Evolutionary conservation across 2,329 filamentous ascomycete species (phyloP).

Genomic region (Chrysosporium queenslandicum): DNA sequence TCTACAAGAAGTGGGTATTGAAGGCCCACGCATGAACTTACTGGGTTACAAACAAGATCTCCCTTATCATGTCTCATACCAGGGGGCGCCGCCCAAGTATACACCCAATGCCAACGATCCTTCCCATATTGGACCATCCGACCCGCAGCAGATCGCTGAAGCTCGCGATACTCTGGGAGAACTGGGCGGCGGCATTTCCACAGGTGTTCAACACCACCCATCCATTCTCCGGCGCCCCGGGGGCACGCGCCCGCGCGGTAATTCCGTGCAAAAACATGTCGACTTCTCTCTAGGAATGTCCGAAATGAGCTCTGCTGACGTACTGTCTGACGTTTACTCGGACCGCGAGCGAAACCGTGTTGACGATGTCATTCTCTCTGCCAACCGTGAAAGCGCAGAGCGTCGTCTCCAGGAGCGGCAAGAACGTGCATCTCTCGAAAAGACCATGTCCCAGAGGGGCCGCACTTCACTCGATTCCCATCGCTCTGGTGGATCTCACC

Average conservation of each 20-base stretch:
- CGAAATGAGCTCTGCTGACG: slow-evolving; percentile 47
- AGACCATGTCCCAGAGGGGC: slow-evolving; percentile 20
- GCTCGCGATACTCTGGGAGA: slow-evolving; percentile 25
- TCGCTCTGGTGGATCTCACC: slow-evolving; percentile 19
- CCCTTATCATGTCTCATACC: slow-evolving; percentile 54
- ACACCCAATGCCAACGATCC: slow-evolving; percentile 36
- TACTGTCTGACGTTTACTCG: slow-evolving; percentile 56
- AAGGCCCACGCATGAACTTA: slow-evolving; percentile 66
- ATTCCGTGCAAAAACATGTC: slow-evolving; percentile 54
- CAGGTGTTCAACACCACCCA: slow-evolving; percentile 27
- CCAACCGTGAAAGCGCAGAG: slow-evolving; percentile 34
- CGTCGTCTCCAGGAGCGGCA: slow-evolving; percentile 26
- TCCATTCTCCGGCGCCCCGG: slow-evolving; percentile 46
- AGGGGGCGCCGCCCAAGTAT: slow-evolving; percentile 39
- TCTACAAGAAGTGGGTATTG: slow-evolving; percentile 73
- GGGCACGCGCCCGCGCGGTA: slow-evolving; percentile 43
- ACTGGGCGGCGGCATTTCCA: slow-evolving; percentile 36
- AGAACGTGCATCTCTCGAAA: slow-evolving; percentile 17
- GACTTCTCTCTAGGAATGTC: slow-evolving; percentile 63
- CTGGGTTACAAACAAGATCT: slow-evolving; percentile 58
- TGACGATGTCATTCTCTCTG: slow-evolving; percentile 30
- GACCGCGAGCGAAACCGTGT: slow-evolving; percentile 40
- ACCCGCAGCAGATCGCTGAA: slow-evolving; percentile 21
- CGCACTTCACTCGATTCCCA: slow-evolving; percentile 19
- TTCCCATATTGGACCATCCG: slow-evolving; percentile 27